These are phyloP conservation scores for Thermothelomyces thermophilus DNA, from an alignment of 2,329 filamentous ascomycete genomes.

Conservation along the genomic window DNA sequence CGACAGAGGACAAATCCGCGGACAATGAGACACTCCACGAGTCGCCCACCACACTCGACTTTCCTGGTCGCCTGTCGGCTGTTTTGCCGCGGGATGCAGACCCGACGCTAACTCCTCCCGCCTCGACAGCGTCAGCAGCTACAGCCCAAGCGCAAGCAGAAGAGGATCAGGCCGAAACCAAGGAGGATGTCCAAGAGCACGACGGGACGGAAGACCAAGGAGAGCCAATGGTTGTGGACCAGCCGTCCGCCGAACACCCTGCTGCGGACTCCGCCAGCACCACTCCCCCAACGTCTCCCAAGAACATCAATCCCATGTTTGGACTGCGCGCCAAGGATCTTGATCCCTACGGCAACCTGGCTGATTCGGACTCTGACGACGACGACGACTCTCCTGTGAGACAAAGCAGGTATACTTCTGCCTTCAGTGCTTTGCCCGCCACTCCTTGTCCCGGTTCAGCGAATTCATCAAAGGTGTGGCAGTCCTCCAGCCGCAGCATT, in stretches of 20 bases:
- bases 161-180: background rate
- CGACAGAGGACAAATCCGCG: conserved; percentile 16
- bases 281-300: conserved; percentile 28
- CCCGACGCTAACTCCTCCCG: conserved; percentile 18
- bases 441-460: conserved; percentile 37
- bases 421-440: conserved; percentile 30
- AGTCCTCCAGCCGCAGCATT: conserved; percentile 25
- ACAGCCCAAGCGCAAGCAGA: background rate
- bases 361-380: conserved; percentile 50
- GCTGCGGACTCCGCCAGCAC: conserved; percentile 17
- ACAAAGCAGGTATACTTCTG: conserved; percentile 25
- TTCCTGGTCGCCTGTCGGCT: conserved; percentile 34
- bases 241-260: conserved; percentile 7
- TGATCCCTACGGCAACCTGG: conserved; percentile 34
- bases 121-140: conserved; percentile 8
- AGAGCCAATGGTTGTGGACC: conserved; percentile 16
- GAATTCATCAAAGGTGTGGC: conserved; percentile 13
- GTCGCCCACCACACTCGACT: conserved; percentile 27
- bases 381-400: conserved; percentile 44
- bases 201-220: background rate
- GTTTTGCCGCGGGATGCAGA: conserved; percentile 32
- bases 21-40: conserved; percentile 18
- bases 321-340: conserved; percentile 44
- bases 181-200: background rate
- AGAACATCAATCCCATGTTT: conserved; percentile 30